Base-by-base conservation (phyloP, 257 asterid species). In the Perilla frutescens region DNA sequence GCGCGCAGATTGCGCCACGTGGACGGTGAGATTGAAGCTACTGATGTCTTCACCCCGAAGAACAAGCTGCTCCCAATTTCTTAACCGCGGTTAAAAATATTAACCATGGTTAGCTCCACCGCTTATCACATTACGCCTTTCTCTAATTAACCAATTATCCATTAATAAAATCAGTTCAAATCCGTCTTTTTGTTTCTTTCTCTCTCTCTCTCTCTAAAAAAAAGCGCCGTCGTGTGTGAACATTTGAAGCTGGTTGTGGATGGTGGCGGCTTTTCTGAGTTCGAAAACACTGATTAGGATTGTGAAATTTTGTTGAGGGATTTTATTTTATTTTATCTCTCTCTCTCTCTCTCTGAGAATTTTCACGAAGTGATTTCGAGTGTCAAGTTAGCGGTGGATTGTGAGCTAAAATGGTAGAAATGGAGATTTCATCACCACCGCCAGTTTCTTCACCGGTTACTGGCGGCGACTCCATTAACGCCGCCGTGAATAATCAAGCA, bases 1-100 rank as follows among this genome's bases (percentile, higher is more conserved):
- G 47, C 47, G n/a, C 41, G 69, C 77, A 77, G 72, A 78, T 73
- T 7, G 1, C 40, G 79, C 86, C 96, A 88, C 91, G 92, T 84
- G 86, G 72, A 87, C 89, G 87, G 81, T 40, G 36, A n/a, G 77
- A 74, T 76, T 36, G 26, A 12, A 12, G 6, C 11, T 39, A 13
- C 8, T 9, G 79, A 15, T 69, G 39, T 56, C 88, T 78, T 78
- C 76, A 60, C 13, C 51, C 68, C 68, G 82, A 76, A 81, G 86
- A 56, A 79, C 69, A 40, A 68, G 81, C 77, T 69, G 67, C 73
- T 20, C 14, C 37, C 13, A 54, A 20, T 15, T 6, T 7, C 57
- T 67, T 34, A 85, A 85, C 85, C 78, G 62, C 70, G 73, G 84
- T 80, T 76, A 56, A 26, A 37, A 9, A 8, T 31, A 20, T 1